Base-by-base conservation (phyloP, 306 rosid species). In the Oemleria cerasiformis region DNA sequence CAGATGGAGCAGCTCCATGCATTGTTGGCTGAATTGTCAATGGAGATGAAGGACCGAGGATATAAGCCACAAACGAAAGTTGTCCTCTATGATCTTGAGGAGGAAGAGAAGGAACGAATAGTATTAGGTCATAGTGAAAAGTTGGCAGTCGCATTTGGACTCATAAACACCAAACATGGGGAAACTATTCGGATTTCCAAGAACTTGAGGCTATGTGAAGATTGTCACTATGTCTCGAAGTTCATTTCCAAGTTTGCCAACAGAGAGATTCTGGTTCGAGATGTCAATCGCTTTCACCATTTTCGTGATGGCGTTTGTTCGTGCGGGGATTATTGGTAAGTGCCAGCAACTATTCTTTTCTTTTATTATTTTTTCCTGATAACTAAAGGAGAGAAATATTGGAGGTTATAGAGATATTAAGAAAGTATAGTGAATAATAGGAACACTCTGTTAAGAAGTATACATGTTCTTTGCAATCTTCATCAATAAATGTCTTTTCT, bases 311-410 rank as follows among this genome's bases (percentile, higher is more conserved):
- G 97, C 40, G 79, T 86, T 71, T 93, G 98, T 77, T 93, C 97
- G 5, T 87, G 97, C 71, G 96, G 89, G 73, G 98, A 93, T 76
- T 93, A 93, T 80, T 93, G 98, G 98, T 88, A 90, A 82, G 62
- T 75, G 71, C 63, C 30, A 43, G 50, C 41, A 62, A 3, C 19
- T 48, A 19, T 67, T 68, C 43, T 23, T 77, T 72, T 65, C 63
- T 58, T 65, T 65, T 30, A 57, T 64, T 63, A 25, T 40, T 49
- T 62, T 23, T 41, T 23, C 49, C 10, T 8, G 51, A 51, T 17
- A 50, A 42, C 5, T 16, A 55, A 23, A 57, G 39, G 50, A 23
- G 48, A 82, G 21, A 59, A 16, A 16, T 60, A 60, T 43, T 13
- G 53, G 15, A 11, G 45, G 71, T 42, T 66, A 63, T 20, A 54